Conservation (phyloP, 352 stramenopile species). For the Pythium pyrilobum region DNA sequence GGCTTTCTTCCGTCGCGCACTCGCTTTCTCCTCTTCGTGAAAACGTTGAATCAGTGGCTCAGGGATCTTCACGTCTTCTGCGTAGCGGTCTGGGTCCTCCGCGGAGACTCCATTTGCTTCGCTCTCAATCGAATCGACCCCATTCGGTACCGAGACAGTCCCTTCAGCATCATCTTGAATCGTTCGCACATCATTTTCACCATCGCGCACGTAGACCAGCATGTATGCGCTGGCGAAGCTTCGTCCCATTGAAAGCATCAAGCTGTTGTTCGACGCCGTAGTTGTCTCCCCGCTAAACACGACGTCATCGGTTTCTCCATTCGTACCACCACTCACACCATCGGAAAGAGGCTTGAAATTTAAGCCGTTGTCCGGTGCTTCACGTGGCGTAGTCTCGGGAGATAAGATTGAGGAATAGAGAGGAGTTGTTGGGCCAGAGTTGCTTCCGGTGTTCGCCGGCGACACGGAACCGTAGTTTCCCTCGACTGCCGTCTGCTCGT, state of each 20-base stretch:
- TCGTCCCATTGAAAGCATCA: constrained; percentile 48
- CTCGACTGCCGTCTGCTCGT: constrained; percentile 68
- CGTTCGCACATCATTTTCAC: constrained; percentile 57
- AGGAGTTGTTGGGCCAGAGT: constrained; percentile 31
- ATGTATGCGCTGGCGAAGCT: constrained; percentile 87
- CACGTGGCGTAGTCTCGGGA: constrained; percentile 24
- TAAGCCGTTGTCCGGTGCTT: constrained; percentile 14
- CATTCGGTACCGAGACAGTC: background rate
- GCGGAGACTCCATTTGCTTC: background rate
- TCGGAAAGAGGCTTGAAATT: constrained; percentile 37
- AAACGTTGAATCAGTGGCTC: constrained; percentile 55
- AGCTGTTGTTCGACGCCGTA: constrained; percentile 17
- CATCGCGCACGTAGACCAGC: constrained; percentile 83
- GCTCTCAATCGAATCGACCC: background rate
- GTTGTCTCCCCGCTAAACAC: background rate
- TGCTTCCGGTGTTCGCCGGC: constrained; percentile 7
- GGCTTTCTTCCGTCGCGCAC: constrained; percentile 60
- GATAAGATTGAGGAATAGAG: constrained; percentile 53
- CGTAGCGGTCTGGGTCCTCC: background rate
- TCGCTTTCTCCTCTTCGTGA: constrained; percentile 71
- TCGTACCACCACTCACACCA: background rate
- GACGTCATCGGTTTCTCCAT: background rate
- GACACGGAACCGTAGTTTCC: constrained; percentile 64
- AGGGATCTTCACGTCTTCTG: constrained; percentile 45
- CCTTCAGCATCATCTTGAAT: constrained; percentile 30